Percentiles rank a stretch among this genome's conserved stretches.
Conservation (phyloP, 2,329 filamentous ascomycete genomes). For the Beauveria pseudobassiana region DNA sequence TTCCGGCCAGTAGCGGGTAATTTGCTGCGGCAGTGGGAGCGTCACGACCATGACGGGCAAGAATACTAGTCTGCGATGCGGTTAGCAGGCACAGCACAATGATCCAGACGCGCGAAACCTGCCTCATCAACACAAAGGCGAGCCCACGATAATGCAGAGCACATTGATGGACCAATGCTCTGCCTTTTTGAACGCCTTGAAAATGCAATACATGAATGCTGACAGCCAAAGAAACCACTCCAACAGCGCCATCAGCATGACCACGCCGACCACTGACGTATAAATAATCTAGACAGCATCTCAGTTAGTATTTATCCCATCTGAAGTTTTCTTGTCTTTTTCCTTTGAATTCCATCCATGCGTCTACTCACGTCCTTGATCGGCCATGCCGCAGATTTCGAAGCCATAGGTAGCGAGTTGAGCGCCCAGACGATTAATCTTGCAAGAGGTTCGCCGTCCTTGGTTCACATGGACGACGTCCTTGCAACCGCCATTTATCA, state of each 20-base stretch:
- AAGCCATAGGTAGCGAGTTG: background rate
- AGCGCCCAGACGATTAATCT: too few species aligned
- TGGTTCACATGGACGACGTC: background rate
- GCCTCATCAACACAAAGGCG: conserved; percentile 71
- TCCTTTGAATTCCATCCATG: background rate
- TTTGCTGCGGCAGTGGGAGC: conserved; percentile 66
- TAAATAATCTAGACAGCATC: conserved; percentile 66
- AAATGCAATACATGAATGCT: conserved; percentile 87
- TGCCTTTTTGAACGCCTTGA: conserved; percentile 83
- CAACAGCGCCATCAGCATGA: conserved; percentile 78
- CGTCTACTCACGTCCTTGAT: conserved; percentile 31
- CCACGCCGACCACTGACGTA: conserved; percentile 66
- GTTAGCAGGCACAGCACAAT: conserved; percentile 9
- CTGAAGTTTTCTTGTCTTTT: background rate
- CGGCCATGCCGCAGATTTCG: conserved; percentile 34
- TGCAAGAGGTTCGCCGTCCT: background rate
- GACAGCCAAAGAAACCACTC: conserved; percentile 94
- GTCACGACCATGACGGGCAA: conserved; percentile 93
- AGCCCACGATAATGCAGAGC: conserved; percentile 67
- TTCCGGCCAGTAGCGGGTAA: conserved; percentile 66
- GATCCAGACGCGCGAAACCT: conserved; percentile 20
- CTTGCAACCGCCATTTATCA: conserved; percentile 3
- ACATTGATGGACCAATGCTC: conserved; percentile 78
- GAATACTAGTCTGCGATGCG: conserved; percentile 62
- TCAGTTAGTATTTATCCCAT: conserved; percentile 13